Base-by-base conservation (phyloP, 2,329 filamentous ascomycete species). In the Fusarium musae region DNA sequence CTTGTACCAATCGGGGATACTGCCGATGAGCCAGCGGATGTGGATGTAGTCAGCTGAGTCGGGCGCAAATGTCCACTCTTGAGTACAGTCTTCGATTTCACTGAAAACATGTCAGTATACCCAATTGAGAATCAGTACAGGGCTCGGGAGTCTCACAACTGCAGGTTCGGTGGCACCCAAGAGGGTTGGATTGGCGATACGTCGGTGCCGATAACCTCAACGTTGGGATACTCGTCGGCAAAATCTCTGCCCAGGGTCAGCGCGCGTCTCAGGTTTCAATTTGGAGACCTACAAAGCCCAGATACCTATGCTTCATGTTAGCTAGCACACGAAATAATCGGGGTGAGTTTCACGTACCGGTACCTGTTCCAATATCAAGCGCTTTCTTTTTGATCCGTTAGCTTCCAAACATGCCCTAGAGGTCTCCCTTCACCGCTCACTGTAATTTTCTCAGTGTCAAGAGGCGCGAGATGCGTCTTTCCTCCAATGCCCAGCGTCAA, bases 61-160 rank as follows among this genome's bases (percentile, higher is more conserved):
- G 13, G 63, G 46, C 1, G 64, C 46, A 40, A 67, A 67, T 26
- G 64, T 67, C 64, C 64, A 67, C 11, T 67, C 63, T 12, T 67
- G 64, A 6, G 64, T 67, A 16, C 64, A 67, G 21, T 67, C 64
- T 37, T 67, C 64, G 2, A 67, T 67, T 15, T 67, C 64, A 19
- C 64, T 67, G 3, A 3, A 5, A 19, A 1, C 6, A 17, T 15
- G 4, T 67, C 17, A 67, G 9, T 40, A 39, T 8, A 2, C 2
- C 0, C 10, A 4, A 19, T 34, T 0, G 6, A 4, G 2, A 15
- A 3, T 3, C 4, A 21, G 1, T 3, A n/a, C 5, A 1, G 5
- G n/a, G 4, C 8, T 34, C 10, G 1, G 5, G 2, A 4, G 16
- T 53, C 64, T 11, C 1, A 67, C 64, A 67, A 67, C 42, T 67